Evolutionary conservation across 2,329 filamentous ascomycete species (phyloP), one percentile per base, ranked within the genome.

Genomic region (Diaporthe nobilis): DNA sequence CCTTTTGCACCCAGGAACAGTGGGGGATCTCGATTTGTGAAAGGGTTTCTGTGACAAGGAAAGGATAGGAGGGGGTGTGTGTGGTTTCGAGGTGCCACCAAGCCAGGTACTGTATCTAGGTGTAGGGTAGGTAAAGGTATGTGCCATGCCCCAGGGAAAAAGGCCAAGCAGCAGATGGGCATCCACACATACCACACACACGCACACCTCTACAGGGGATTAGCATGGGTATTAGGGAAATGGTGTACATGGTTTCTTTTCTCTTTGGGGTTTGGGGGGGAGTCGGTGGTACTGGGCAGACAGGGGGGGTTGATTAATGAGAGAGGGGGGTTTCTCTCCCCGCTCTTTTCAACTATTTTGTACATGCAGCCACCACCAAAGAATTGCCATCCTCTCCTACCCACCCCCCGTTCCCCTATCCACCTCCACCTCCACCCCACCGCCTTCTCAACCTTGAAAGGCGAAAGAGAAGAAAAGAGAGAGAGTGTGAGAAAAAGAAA

Each of bases 1-100:
- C 47, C 28, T 53, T 51, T 68, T 39, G 31, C 42, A 34, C 44
- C 65, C 47, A 28, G 37, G 53, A 57, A 71, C 51, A 34, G 55
- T 22, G 28, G 42, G 39, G 25, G 68, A 71, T 71, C 51, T 71
- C 53, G 68, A 71, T 58, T 68, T 68, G 61, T 39, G 53, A 57
- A 9, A 44, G 53, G n/a, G 39, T 34, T 44, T n/a, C 39, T 31
- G 12, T 25, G 20, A 22, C 2, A 31, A n/a, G 15, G 37, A 31
- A 39, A 10, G 47, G 25, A 37, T 6, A 7, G 31, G n/a, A 20
- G 1, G 47, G 47, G 31, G n/a, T 22, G n/a, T 20, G 12, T 44
- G 31, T 20, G 15, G 44, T 5, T 47, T 47, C 28, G 42, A 28
- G 31, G 34, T 55, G 68, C 37, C 63, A 22, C 31, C 60, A 44